Conservation (phyloP, 2,329 filamentous ascomycete species). For the Fusarium sp. region DNA sequence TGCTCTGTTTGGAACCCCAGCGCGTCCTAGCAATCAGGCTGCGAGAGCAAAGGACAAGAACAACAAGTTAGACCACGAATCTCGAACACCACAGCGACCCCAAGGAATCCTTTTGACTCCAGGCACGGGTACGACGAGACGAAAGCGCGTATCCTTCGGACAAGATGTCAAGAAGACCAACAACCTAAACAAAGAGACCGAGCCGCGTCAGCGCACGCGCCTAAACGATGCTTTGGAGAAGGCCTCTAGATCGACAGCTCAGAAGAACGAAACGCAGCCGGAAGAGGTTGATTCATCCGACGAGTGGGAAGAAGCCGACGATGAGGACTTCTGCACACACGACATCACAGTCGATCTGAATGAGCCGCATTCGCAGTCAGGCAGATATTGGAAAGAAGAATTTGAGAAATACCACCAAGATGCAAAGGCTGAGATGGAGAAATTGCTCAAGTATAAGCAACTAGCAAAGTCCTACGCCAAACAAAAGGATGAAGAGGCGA, state of each 20-base stretch:
- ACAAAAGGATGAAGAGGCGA: constrained; percentile 77
- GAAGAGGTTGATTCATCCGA: constrained; percentile 45
- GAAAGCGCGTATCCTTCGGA: constrained; percentile 73
- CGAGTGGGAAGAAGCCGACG: constrained; percentile 62
- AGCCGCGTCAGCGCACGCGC: constrained; percentile 51
- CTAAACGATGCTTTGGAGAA: constrained; percentile 58
- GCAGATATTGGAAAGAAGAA: constrained; percentile 81
- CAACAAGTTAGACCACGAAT: constrained; percentile 40
- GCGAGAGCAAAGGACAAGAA: constrained; percentile 41
- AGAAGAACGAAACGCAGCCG: constrained; percentile 17
- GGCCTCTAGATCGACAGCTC: constrained; percentile 27
- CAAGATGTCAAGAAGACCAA: constrained; percentile 60
- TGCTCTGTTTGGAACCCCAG: constrained; percentile 69
- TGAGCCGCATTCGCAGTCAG: constrained; percentile 77
- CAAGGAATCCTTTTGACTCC: constrained; percentile 71
- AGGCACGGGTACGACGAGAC: constrained; percentile 66
- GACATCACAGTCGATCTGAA: constrained; percentile 76
- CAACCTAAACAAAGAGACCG: constrained; percentile 44
- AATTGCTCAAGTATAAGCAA: constrained; percentile 81
- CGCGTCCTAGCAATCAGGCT: constrained; percentile 49
- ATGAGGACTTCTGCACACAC: constrained; percentile 58
- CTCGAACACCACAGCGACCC: constrained; percentile 59
- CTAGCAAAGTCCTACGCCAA: constrained; percentile 81
- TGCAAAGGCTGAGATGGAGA: constrained; percentile 77
- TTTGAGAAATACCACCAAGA: constrained; percentile 78